Conservation (phyloP, 1,139 yeast genomes). For the Pichia terricola region DNA sequence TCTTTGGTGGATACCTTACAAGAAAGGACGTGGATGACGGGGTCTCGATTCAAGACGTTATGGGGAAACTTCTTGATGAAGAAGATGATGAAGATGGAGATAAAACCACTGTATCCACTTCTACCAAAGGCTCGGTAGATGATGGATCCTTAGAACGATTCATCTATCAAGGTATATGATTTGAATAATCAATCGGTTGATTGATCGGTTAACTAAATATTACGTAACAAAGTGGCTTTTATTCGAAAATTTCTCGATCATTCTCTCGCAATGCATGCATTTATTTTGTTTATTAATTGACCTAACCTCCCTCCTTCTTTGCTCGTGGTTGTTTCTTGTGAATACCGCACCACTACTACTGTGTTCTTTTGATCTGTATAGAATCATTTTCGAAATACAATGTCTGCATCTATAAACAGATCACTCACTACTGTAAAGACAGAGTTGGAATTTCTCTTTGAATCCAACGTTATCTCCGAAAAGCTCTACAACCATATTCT, state of each 20-base stretch:
- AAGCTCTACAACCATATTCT: conserved; percentile 45
- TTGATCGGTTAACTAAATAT: too few species aligned
- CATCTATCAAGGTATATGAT: conserved; percentile 31
- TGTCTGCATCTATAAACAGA: conserved; percentile 62
- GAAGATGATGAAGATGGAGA: not conserved
- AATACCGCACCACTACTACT: too few species aligned
- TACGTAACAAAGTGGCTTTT: too few species aligned
- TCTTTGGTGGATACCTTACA: conserved; percentile 53
- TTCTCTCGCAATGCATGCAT: too few species aligned
- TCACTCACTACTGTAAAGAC: conserved; percentile 68
- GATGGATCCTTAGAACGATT: conserved; percentile 27
- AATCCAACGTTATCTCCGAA: conserved; percentile 64
- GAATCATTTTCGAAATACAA: not conserved
- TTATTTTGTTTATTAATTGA: too few species aligned
- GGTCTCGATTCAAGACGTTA: conserved; percentile 16
- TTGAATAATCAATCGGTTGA: not conserved
- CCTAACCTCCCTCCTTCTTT: too few species aligned
- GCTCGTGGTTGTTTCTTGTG: too few species aligned
- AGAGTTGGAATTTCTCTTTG: conserved; percentile 70
- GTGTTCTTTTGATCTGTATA: too few species aligned
- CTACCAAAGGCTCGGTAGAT: conserved; percentile 3
- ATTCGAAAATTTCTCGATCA: too few species aligned
- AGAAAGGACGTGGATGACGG: conserved; percentile 43
- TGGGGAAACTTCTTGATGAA: conserved; percentile 1
- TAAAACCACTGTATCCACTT: not conserved